These are phyloP conservation scores for Ceratocystis albifundus DNA, from an alignment of 2,329 filamentous ascomycete species.

Conservation along the genomic window DNA sequence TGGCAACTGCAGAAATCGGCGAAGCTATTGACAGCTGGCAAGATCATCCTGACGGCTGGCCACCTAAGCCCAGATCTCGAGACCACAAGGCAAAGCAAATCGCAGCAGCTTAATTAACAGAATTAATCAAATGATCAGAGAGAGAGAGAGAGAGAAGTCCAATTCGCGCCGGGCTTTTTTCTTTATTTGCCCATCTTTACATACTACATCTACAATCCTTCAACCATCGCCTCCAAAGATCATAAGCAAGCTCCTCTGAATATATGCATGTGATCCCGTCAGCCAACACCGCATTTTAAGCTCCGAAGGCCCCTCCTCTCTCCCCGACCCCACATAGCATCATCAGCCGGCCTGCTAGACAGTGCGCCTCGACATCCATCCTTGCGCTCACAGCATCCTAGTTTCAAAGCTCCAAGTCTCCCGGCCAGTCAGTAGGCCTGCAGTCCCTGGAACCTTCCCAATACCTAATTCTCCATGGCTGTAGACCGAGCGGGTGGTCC, in stretches of 20 bases:
- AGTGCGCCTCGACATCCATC: neutral
- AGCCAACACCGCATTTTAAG: neutral
- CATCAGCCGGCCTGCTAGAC: neutral
- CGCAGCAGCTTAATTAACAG: neutral
- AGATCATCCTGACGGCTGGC: slow-evolving; percentile 1
- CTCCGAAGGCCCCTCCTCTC: neutral
- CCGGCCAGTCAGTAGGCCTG: neutral
- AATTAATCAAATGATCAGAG: neutral
- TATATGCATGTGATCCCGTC: neutral
- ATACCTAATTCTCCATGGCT: slow-evolving; percentile 6
- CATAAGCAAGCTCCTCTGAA: neutral
- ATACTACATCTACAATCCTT: neutral
- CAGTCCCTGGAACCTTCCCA: neutral
- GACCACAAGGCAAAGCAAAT: neutral
- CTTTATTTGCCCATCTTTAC: neutral
- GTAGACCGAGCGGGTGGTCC: slow-evolving; percentile 31
- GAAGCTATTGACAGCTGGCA: neutral
- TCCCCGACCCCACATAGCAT: neutral
- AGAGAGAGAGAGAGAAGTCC: too few relatives aligned
- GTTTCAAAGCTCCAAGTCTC: neutral
- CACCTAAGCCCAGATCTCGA: neutral
- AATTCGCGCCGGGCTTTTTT: neutral
- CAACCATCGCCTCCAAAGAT: neutral
- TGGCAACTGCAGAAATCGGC: too few relatives aligned
- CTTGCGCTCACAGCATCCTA: neutral